A percentile compares a stretch with the other conserved stretches of the same genome.
Conservation (phyloP, 2,329 filamentous ascomycete species). For the Aplosporella prunicola region DNA sequence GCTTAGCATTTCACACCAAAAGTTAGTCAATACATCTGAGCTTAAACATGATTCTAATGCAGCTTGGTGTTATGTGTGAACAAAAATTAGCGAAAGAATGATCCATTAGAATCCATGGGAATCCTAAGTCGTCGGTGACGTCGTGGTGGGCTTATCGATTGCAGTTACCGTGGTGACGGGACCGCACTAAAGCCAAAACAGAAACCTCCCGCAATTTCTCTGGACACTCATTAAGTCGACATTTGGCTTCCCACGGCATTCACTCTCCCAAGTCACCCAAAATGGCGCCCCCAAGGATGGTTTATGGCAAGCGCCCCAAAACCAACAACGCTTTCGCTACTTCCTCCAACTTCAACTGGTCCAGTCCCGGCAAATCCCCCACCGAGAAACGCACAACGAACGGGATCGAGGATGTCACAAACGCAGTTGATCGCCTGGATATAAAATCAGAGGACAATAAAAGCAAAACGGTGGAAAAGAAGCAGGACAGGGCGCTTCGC, state of each 20-base stretch:
- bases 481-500: slow-evolving; percentile 2
- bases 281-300: slow-evolving; percentile 5
- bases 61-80: no score
- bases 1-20: no score
- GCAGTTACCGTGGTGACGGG: not conserved
- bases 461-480: not conserved
- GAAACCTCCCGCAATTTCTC: not conserved
- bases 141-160: not conserved
- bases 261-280: not conserved
- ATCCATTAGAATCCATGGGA: not conserved
- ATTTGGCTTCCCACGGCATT: not conserved
- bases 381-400: not conserved
- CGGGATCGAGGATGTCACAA: not conserved
- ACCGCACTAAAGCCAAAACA: not conserved
- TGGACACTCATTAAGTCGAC: not conserved
- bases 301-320: slow-evolving; percentile 8
- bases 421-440: not conserved
- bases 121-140: not conserved
- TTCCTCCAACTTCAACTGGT: slow-evolving; percentile 3
- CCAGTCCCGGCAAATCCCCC: slow-evolving; percentile 1
- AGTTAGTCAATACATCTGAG: no score
- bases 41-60: no score
- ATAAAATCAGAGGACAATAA: not conserved
- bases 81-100: no score
- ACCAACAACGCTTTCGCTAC: not conserved